Evolutionary conservation across 176 grass and related monocot genomes (phyloP).

Genomic region (Rhynchospora pubera): DNA sequence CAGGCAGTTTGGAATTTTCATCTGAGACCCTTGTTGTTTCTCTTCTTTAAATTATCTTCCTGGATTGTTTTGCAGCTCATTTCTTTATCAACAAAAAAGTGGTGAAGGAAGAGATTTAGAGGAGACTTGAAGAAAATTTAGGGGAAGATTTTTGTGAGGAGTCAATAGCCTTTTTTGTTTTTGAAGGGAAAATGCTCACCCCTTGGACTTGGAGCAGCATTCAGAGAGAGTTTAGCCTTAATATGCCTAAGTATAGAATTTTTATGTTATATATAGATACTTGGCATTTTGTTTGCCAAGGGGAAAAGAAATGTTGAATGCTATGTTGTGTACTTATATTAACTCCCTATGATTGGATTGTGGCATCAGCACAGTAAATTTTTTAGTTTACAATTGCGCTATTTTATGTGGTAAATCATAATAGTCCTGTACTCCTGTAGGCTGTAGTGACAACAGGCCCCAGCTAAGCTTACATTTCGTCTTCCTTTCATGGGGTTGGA

Average conservation of each 20-base stretch:
- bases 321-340: background rate
- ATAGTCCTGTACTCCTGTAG: no score
- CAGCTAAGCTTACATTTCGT: no score
- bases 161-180: background rate
- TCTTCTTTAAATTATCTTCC: background rate
- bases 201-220: background rate
- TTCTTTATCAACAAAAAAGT: slow-evolving; percentile 56
- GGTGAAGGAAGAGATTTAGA: slow-evolving; percentile 19
- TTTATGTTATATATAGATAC: background rate
- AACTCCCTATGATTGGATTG: no score
- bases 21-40: background rate
- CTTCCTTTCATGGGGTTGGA: no score
- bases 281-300: background rate
- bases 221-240: background rate
- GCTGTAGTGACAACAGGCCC: no score
- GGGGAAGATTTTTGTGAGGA: background rate
- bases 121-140: background rate
- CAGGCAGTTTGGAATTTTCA: background rate
- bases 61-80: slow-evolving; percentile 65
- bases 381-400: no score
- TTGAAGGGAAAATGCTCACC: background rate
- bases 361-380: no score
- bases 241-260: slow-evolving; percentile 1
- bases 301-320: background rate
- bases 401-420: no score